These are phyloP conservation scores for Carpinus viminea DNA, from an alignment of 306 rosid genomes.

Conservation along the genomic window DNA sequence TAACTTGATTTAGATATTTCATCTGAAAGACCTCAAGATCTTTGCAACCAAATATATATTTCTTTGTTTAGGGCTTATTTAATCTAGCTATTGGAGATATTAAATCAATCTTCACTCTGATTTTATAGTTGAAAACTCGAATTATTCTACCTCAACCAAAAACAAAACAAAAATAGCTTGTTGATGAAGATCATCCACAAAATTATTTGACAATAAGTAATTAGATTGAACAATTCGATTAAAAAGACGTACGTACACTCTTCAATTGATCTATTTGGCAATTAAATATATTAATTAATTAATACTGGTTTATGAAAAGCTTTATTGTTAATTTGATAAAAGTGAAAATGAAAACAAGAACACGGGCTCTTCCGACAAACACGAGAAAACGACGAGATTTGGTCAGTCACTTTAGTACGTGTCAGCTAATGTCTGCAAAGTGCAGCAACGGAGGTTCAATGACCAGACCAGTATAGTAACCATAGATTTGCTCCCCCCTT, in stretches of 20 bases:
- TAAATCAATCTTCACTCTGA: no score
- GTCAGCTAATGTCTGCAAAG: constrained; percentile 47
- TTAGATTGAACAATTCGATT: no score
- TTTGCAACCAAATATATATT: no score
- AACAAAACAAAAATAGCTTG: no score
- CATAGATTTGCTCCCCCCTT: constrained; percentile 25
- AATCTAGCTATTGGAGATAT: no score
- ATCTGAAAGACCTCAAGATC: no score
- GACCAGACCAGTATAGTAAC: constrained; percentile 30
- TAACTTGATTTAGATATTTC: no score
- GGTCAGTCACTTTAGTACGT: constrained; percentile 20
- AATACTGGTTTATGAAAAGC: background rate
- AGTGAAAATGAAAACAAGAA: background rate
- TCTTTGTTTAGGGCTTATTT: background rate
- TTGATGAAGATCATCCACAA: no score
- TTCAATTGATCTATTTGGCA: background rate
- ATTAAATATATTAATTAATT: background rate
- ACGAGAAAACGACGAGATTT: constrained; percentile 20
- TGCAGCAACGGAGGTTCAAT: constrained; percentile 38
- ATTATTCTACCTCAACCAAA: background rate
- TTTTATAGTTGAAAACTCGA: background rate
- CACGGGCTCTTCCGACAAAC: background rate
- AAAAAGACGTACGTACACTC: no score
- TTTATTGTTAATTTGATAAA: background rate
- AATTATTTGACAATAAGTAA: no score